Evolutionary conservation across 129 eudicot genomes (phyloP).

Genomic region (Pseudognaphalium luteoalbum): DNA sequence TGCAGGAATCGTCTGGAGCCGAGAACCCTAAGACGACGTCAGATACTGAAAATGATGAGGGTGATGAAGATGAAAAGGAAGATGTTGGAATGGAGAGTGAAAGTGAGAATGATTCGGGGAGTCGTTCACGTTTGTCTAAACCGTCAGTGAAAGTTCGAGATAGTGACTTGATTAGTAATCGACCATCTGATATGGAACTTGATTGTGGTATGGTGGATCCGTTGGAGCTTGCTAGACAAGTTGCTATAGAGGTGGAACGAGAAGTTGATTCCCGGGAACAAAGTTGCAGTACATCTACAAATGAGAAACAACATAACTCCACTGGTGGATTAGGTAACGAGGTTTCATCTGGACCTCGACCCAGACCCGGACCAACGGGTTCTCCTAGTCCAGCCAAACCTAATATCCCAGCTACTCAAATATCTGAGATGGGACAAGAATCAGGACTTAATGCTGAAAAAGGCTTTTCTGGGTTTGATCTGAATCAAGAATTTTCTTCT

Average conservation of each 20-base stretch:
- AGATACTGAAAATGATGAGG: conserved; percentile 36
- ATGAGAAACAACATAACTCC: conserved; percentile 31
- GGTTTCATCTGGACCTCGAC: conserved; percentile 23
- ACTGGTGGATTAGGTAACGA: conserved; percentile 36
- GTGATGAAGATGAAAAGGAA: conserved; percentile 28
- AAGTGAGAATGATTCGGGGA: conserved; percentile 39
- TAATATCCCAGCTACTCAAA: conserved; percentile 38
- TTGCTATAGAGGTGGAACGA: conserved; percentile 80
- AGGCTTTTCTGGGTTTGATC: conserved; percentile 59
- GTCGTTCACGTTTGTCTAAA: conserved; percentile 32
- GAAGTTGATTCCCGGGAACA: conserved; percentile 64
- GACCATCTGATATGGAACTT: conserved; percentile 53
- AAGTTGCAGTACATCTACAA: conserved; percentile 60
- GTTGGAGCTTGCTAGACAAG: conserved; percentile 76
- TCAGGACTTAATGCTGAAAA: conserved; percentile 38
- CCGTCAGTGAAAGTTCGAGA: conserved; percentile 19
- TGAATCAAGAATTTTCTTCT: conserved; percentile 56
- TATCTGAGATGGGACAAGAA: conserved; percentile 47
- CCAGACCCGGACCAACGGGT: conserved; percentile 24
- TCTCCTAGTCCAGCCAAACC: conserved; percentile 40
- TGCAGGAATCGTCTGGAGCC: conserved; percentile 21
- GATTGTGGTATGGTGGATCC: conserved; percentile 77
- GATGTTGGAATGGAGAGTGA: conserved; percentile 29
- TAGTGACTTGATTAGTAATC: conserved; percentile 40
- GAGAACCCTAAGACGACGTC: conserved; percentile 38